Percentiles rank a stretch among this genome's conserved stretches.
Conservation (phyloP, 305 asterid species). For the Petunia hybrid region DNA sequence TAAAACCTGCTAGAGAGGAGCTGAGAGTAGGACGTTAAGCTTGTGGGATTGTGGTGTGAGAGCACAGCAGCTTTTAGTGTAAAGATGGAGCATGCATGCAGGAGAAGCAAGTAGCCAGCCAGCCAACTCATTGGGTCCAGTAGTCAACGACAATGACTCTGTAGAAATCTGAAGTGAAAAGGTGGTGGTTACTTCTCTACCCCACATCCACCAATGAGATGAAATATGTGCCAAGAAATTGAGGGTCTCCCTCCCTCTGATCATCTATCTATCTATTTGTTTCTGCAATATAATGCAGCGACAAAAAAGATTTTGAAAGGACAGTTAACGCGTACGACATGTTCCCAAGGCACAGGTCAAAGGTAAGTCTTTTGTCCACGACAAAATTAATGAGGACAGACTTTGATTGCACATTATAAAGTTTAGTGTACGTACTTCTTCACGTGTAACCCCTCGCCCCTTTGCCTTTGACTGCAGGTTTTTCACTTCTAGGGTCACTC, state of each 20-base stretch:
- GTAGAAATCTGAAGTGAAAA: too few relatives aligned
- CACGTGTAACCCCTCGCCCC: not conserved
- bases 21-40: too few relatives aligned
- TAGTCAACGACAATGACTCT: not conserved
- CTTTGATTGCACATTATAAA: not conserved
- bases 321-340: not conserved
- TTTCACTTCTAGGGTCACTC: not conserved
- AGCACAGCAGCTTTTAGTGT: not conserved
- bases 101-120: not conserved
- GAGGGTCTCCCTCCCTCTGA: not conserved
- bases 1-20: too few relatives aligned
- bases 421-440: not conserved
- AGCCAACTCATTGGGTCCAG: not conserved
- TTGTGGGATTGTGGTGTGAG: not conserved
- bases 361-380: not conserved
- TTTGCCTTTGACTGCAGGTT: not conserved
- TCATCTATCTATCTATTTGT: not conserved
- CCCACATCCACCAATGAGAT: not conserved
- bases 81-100: not conserved
- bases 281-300: not conserved
- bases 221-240: not conserved
- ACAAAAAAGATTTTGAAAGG: not conserved
- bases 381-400: not conserved
- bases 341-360: conserved; percentile 4
- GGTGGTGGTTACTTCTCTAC: not conserved